Base-by-base conservation (phyloP, 2,329 filamentous ascomycete genomes). In the Alternaria sp. region DNA sequence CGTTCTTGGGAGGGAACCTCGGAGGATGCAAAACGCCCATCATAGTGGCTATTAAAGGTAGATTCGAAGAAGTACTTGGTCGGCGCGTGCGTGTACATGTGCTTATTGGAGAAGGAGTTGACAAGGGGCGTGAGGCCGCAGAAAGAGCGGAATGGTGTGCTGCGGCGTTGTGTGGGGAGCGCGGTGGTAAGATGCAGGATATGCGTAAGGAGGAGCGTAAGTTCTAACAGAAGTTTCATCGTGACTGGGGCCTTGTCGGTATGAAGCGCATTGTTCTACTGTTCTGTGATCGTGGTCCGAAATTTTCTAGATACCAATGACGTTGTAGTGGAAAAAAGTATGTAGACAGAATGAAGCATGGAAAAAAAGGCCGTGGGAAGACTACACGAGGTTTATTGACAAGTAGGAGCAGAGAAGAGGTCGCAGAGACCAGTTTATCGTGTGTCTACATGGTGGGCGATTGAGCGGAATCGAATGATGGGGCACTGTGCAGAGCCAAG, bases 21-120 rank as follows among this genome's bases (percentile, higher is more conserved):
- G 5, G 72, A 56, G 3, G 78, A 72, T 23, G 83, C 83, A 68
- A 87, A 88, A 42, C 81, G 83, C 57, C 83, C 84, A 65, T 86
- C 84, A 72, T 86, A 86, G 63, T 86, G 84, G 52, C 79, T 77
- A 66, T 84, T 78, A 71, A 86, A 86, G 1, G 63, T 72, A 2
- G 70, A 70, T 49, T 78, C 76, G 62, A 77, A 71, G 52, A 78
- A 78, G 65, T 75, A 78, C 65, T 78, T 63, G 39, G 60, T 28
- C 17, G 60, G 48, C 54, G 61, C 55, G 28, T 58, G 42, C 9
- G 36, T 23, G 21, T 60, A 63, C 61, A 45, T 61, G 55, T 46
- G 48, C 46, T 29, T 39, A 26, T 54, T 54, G 58, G 67, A 68
- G 36, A 63, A 62, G 60, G 70, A 65, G 39, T 42, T 59, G 3